Evolutionary conservation across 805 yeast species (phyloP).

Genomic region (Zygotorulaspora danielsina): DNA sequence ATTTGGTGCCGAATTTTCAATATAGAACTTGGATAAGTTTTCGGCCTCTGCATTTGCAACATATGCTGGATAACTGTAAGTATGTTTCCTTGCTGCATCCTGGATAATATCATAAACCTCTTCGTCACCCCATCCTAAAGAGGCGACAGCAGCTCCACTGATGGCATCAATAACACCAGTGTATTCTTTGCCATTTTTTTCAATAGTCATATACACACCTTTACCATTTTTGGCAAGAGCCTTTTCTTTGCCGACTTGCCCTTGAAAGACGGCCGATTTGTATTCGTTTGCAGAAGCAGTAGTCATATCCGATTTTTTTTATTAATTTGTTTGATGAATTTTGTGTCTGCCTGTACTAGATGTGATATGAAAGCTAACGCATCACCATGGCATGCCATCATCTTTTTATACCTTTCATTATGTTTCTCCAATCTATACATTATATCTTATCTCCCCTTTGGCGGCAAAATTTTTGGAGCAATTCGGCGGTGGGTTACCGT

Average conservation of each 20-base stretch:
- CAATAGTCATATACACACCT: slow-evolving; percentile 41
- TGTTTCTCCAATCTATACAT: too few species aligned
- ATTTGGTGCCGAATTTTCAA: slow-evolving; percentile 39
- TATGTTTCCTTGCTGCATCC: slow-evolving; percentile 38
- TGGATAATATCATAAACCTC: slow-evolving; percentile 35
- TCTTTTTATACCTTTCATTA: too few species aligned
- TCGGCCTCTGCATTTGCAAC: slow-evolving; percentile 41
- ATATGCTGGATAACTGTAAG: slow-evolving; percentile 38
- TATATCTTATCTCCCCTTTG: too few species aligned
- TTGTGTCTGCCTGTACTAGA: too few species aligned
- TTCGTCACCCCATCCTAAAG: slow-evolving; percentile 44
- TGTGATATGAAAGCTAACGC: too few species aligned
- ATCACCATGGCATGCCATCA: too few species aligned
- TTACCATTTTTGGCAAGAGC: slow-evolving; percentile 42
- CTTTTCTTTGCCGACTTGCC: slow-evolving; percentile 37
- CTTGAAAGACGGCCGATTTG: slow-evolving; percentile 43
- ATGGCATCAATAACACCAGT: slow-evolving; percentile 40
- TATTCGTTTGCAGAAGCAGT: slow-evolving; percentile 3
- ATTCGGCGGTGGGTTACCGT: too few species aligned
- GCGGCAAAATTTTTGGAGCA: too few species aligned
- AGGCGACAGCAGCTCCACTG: slow-evolving; percentile 54
- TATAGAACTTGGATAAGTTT: slow-evolving; percentile 40
- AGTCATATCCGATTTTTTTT: not conserved
- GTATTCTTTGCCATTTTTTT: slow-evolving; percentile 39
- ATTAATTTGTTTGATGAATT: too few species aligned